Evolutionary conservation across 2,329 filamentous ascomycete species (phyloP).

Genomic region (Sarocladium brachiariae): DNA sequence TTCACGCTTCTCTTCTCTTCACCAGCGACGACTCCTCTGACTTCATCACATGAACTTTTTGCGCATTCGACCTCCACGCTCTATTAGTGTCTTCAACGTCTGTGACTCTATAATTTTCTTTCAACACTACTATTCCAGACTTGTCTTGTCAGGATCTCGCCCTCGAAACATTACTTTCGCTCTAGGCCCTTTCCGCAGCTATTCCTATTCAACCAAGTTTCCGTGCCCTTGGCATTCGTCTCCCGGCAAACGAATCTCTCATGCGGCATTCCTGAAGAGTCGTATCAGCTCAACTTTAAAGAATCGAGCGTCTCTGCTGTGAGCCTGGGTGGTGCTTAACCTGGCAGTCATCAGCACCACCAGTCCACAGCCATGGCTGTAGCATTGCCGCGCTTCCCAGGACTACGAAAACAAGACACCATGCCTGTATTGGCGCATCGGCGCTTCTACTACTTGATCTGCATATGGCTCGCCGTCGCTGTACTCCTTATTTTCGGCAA

Average conservation of each 20-base stretch:
- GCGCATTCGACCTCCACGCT: too few species aligned
- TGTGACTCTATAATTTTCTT: too few species aligned
- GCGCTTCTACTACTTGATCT: constrained; percentile 4
- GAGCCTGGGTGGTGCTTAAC: too few species aligned
- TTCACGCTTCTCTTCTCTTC: too few species aligned
- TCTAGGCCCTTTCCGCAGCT: neutral
- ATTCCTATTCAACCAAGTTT: neutral
- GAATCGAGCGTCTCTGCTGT: neutral
- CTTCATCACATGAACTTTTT: too few species aligned
- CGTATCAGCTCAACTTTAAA: neutral
- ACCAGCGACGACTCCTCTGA: too few species aligned
- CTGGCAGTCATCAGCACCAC: neutral
- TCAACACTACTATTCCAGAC: too few species aligned
- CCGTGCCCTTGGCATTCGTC: too few species aligned
- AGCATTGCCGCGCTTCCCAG: neutral
- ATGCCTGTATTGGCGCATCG: neutral
- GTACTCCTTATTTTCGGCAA: constrained; percentile 5
- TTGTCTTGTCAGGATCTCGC: too few species aligned
- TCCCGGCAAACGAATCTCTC: neutral
- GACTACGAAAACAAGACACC: constrained; percentile 3
- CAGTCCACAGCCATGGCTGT: neutral
- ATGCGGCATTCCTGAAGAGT: neutral
- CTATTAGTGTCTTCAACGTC: too few species aligned
- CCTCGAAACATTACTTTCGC: too few species aligned
- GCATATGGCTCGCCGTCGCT: constrained; percentile 6